These are phyloP conservation scores for Diplodia scrobiculata DNA, from an alignment of 2,329 filamentous ascomycete species.

Conservation along the genomic window DNA sequence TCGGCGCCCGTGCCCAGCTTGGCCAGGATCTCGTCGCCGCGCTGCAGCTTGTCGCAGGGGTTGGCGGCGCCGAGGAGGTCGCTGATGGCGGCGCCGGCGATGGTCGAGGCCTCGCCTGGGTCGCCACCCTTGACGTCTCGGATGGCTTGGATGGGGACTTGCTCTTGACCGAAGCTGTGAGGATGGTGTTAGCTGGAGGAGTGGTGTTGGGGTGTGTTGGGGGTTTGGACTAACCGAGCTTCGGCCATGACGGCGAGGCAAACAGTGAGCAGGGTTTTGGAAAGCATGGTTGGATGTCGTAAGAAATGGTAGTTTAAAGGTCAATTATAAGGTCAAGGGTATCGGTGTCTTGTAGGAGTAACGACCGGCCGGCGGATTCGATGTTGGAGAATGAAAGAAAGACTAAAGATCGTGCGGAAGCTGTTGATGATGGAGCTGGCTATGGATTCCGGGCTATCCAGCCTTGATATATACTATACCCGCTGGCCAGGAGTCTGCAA, in stretches of 20 bases:
- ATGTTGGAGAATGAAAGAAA: conserved; percentile 34
- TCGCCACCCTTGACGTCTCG: conserved; percentile 57
- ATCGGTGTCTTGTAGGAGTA: conserved; percentile 41
- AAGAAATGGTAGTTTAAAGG: conserved; percentile 30
- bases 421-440: not conserved
- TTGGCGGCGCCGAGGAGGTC: conserved; percentile 66
- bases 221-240: conserved; percentile 34
- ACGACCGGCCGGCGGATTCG: conserved; percentile 40
- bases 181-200: not conserved
- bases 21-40: conserved; percentile 65
- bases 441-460: not conserved
- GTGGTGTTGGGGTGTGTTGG: not conserved
- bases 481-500: not conserved
- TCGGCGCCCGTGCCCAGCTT: conserved; percentile 62
- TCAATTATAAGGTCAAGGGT: conserved; percentile 35
- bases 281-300: conserved; percentile 1
- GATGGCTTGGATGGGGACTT: conserved; percentile 59
- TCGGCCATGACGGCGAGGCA: conserved; percentile 36
- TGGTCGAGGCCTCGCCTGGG: conserved; percentile 63
- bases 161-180: conserved; percentile 63
- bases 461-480: not conserved
- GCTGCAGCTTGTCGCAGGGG: conserved; percentile 66
- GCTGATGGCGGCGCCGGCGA: conserved; percentile 63
- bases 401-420: conserved; percentile 30
- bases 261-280: conserved; percentile 1